Evolutionary conservation across 352 stramenopile genomes (phyloP).

Genomic region (Phytophthora podocarpi): DNA sequence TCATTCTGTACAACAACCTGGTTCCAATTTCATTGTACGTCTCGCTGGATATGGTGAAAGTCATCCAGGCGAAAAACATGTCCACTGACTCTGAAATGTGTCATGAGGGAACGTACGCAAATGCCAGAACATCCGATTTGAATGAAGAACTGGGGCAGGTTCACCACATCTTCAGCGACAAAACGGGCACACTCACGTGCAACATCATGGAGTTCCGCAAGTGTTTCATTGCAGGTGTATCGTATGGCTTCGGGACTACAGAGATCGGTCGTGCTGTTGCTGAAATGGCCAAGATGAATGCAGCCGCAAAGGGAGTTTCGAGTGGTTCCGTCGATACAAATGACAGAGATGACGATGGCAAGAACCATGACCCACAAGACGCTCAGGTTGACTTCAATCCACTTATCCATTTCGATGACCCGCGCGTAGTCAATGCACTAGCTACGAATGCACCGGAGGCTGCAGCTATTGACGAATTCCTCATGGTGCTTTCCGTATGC

Average conservation of each 20-base stretch:
- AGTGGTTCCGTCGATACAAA: background rate
- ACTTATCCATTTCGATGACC: slow-evolving; percentile 75
- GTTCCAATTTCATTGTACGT: slow-evolving; percentile 98
- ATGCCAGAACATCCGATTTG: slow-evolving; percentile 88
- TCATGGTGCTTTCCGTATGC: slow-evolving; percentile 73
- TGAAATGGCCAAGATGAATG: slow-evolving; percentile 44
- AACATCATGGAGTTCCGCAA: too few relatives aligned
- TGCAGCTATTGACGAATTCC: slow-evolving; percentile 63
- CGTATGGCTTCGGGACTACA: slow-evolving; percentile 86
- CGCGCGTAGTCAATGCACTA: slow-evolving; percentile 56
- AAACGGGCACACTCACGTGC: slow-evolving; percentile 99
- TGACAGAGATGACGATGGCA: slow-evolving; percentile 13
- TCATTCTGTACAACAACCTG: slow-evolving; percentile 96
- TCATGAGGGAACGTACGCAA: slow-evolving; percentile 83
- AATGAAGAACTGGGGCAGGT: slow-evolving; percentile 95
- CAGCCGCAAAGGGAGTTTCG: slow-evolving; percentile 5
- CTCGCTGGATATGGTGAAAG: slow-evolving; percentile 94
- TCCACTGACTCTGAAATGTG: slow-evolving; percentile 74
- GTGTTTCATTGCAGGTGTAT: slow-evolving; percentile 82
- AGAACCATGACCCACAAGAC: slow-evolving; percentile 41
- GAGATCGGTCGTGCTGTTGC: slow-evolving; percentile 75
- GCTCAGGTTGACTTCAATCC: slow-evolving; percentile 70
- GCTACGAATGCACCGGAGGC: slow-evolving; percentile 29
- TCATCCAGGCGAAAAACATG: slow-evolving; percentile 79
- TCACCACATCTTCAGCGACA: slow-evolving; percentile 98